A percentile compares a stretch with the other conserved stretches of the same genome.
These are phyloP conservation scores for Durusdinium trenchii DNA, from an alignment of 73 alveolate genomes.

Conservation along the genomic window DNA sequence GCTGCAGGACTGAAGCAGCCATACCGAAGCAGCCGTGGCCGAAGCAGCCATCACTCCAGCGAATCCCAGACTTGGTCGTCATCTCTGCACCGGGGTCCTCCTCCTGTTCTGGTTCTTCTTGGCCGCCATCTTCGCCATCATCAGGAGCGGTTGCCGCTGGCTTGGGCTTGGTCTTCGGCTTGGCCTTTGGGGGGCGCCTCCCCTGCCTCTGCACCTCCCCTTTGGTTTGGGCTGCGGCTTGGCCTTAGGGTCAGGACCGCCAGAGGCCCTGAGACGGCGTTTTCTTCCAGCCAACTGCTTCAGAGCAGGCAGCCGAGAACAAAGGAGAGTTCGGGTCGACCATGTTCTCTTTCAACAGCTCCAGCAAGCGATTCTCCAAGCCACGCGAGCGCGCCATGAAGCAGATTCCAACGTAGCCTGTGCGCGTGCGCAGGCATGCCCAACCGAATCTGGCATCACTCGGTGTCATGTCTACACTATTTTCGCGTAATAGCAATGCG, in stretches of 20 bases:
- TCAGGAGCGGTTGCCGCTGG: neutral
- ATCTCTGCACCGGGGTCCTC: neutral
- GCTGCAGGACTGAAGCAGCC: too few species aligned
- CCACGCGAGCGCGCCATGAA: neutral
- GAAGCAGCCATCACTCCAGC: neutral
- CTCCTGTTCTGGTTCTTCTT: neutral
- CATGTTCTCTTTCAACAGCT: neutral
- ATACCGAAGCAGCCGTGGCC: too few species aligned
- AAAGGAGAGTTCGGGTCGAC: neutral
- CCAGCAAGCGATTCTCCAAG: neutral
- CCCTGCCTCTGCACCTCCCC: neutral
- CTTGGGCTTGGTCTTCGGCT: neutral
- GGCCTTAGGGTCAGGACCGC: neutral
- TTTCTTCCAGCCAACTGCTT: neutral
- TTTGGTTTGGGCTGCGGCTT: neutral
- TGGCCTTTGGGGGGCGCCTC: too few species aligned
- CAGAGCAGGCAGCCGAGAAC: neutral
- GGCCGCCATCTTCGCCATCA: neutral
- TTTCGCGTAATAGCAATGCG: neutral
- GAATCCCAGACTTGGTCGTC: neutral
- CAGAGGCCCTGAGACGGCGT: neutral
- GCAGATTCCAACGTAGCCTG: neutral
- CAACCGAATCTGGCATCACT: neutral
- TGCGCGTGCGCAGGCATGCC: neutral
- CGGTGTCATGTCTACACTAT: conserved; percentile 12